A percentile compares a stretch with the other conserved stretches of the same genome.
Conservation (phyloP, 1,284 basidiomycete species). For the Pterula multifida region DNA sequence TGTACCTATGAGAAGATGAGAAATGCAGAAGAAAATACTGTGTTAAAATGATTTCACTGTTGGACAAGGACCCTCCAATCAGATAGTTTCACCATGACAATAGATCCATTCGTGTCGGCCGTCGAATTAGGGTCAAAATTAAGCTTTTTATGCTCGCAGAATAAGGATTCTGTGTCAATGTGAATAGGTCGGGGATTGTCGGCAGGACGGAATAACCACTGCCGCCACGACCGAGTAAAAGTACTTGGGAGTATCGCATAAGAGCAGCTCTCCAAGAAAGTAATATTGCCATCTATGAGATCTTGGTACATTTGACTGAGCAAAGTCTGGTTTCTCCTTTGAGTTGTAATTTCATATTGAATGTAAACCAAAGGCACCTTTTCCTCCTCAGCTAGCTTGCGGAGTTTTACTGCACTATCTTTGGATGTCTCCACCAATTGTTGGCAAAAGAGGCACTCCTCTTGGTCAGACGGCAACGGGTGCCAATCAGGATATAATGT, state of each 20-base stretch:
- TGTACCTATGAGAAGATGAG: slow-evolving; percentile 33
- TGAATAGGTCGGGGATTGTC: slow-evolving; percentile 41
- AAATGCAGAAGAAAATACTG: too few relatives aligned
- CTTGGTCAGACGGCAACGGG: neutral
- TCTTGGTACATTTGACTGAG: neutral
- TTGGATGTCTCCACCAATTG: neutral
- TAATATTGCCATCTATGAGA: neutral
- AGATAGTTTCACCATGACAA: slow-evolving; percentile 40
- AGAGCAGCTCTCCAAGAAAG: neutral
- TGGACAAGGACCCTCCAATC: slow-evolving; percentile 61
- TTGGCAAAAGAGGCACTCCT: neutral
- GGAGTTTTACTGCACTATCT: neutral
- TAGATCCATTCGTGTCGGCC: slow-evolving; percentile 39
- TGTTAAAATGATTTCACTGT: too few relatives aligned
- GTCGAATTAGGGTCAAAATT: slow-evolving; percentile 50
- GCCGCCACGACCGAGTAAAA: slow-evolving; percentile 38
- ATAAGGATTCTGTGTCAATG: slow-evolving; percentile 47
- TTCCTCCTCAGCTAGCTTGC: neutral
- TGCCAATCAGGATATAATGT: neutral
- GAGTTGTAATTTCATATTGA: neutral
- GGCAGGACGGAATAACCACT: slow-evolving; percentile 52
- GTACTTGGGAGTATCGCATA: neutral
- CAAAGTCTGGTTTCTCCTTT: neutral
- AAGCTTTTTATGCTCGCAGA: slow-evolving; percentile 60
- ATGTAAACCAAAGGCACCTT: neutral